Evolutionary conservation across 1,284 basidiomycete species (phyloP).

Genomic region (Cerioporus squamosus): DNA sequence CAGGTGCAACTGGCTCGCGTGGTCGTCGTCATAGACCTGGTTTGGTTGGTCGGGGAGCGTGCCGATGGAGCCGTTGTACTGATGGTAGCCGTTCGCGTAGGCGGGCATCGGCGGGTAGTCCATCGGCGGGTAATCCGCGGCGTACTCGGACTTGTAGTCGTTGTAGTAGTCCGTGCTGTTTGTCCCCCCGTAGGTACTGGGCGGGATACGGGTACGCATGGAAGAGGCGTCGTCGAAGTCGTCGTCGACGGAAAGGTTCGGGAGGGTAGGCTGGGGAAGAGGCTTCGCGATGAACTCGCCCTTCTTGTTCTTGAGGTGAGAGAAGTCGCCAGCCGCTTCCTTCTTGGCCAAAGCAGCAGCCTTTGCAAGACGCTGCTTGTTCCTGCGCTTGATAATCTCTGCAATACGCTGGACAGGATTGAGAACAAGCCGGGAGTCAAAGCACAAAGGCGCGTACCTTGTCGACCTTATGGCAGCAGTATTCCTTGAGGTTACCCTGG

Average conservation of each 20-base stretch:
- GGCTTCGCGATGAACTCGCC: slow-evolving; percentile 83
- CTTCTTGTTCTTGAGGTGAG: slow-evolving; percentile 93
- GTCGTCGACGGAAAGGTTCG: slow-evolving; percentile 88
- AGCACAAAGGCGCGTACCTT: slow-evolving; percentile 58
- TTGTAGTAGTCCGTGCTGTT: slow-evolving; percentile 52
- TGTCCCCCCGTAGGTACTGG: slow-evolving; percentile 44
- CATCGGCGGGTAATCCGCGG: slow-evolving; percentile 44
- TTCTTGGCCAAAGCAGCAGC: slow-evolving; percentile 87
- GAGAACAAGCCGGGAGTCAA: slow-evolving; percentile 5
- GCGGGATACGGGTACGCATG: slow-evolving; percentile 59
- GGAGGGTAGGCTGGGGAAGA: slow-evolving; percentile 94
- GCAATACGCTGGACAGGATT: slow-evolving; percentile 71
- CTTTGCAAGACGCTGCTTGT: slow-evolving; percentile 84
- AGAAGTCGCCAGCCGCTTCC: slow-evolving; percentile 88
- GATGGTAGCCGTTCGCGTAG: slow-evolving; percentile 47
- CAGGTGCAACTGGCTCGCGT: slow-evolving; percentile 64
- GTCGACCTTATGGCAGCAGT: slow-evolving; percentile 98
- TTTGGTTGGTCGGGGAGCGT: slow-evolving; percentile 57
- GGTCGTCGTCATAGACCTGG: slow-evolving; percentile 62
- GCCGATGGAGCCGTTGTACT: slow-evolving; percentile 59
- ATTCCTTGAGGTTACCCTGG: slow-evolving; percentile 97
- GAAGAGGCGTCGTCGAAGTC: slow-evolving; percentile 66
- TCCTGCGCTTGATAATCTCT: slow-evolving; percentile 91
- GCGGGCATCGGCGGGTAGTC: slow-evolving; percentile 68
- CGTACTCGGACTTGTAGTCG: slow-evolving; percentile 48